Evolutionary conservation across 176 grass and related monocot species (phyloP).

Genomic region (Oryza glaberrima): DNA sequence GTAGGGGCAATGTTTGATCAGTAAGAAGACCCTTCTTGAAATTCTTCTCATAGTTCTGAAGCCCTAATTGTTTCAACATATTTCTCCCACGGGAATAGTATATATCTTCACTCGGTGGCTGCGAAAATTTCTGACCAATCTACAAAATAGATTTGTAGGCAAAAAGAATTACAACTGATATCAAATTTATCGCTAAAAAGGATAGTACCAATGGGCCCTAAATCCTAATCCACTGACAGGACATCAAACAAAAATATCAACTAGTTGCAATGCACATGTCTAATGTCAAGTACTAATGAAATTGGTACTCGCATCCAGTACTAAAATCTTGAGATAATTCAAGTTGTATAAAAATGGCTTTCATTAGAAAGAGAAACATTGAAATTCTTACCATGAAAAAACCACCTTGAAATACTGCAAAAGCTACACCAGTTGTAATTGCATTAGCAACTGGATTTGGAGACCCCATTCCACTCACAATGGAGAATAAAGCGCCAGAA

Average conservation of each 20-base stretch:
- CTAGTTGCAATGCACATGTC: neutral
- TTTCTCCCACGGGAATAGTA: conserved; percentile 74
- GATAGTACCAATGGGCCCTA: neutral
- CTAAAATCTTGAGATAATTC: conserved; percentile 14
- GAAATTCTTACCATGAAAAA: conserved; percentile 86
- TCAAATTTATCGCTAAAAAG: neutral
- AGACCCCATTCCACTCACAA: conserved; percentile 94
- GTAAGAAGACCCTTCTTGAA: conserved; percentile 95
- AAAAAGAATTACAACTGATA: conserved; percentile 32
- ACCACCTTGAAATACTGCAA: conserved; percentile 96
- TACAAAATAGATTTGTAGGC: conserved; percentile 43
- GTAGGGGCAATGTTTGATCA: conserved; percentile 83
- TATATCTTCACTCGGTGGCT: conserved; percentile 68
- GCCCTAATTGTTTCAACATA: conserved; percentile 79
- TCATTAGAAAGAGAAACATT: conserved; percentile 11
- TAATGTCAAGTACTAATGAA: neutral
- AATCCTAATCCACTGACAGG: neutral
- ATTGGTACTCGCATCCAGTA: neutral
- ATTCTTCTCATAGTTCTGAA: conserved; percentile 97
- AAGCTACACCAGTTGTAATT: conserved; percentile 81
- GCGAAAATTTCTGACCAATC: conserved; percentile 87
- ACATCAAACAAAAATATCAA: conserved; percentile 25
- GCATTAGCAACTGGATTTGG: conserved; percentile 87
- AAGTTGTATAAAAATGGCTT: neutral
- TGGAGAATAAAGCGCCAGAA: conserved; percentile 94